Evolutionary conservation across 2,329 filamentous ascomycete species (phyloP), one percentile per base, ranked within the genome.

Genomic region (Claviceps africana): DNA sequence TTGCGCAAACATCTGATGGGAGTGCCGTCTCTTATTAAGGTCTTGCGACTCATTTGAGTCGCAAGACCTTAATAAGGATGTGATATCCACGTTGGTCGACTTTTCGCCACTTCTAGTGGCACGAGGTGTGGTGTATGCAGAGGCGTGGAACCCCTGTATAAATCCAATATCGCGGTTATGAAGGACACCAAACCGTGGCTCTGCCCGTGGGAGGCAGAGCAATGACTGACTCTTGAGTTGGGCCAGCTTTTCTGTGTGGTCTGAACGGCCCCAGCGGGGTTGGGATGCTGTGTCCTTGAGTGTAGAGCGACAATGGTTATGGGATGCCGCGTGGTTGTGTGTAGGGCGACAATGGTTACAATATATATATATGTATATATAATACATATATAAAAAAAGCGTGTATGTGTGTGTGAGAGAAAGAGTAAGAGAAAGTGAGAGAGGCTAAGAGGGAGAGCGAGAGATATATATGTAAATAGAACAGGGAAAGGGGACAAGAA

Each of bases 61-160:
- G 66, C 81, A 73, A 66, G 77, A 78, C 77, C 90, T 87, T 70
- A 95, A 79, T 60, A 95, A 80, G 60, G 85, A 83, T 71, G 86
- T 82, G 85, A 95, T 94, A 90, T 95, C 89, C 89, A 95, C 84
- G 79, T 77, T 90, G 81, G 75, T 80, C 78, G 76, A 76, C 65
- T 57, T 53, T 51, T 55, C 55, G 54, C 59, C 59, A 53, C 59
- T 58, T 57, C 55, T 59, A 55, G 57, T 57, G 56, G 55, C 54
- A 55, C 60, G 54, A 52, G 59, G 56, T 54, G 58, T 56, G 62
- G 61, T 59, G 51, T n/a, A n/a, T n/a, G 57, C 59, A 61, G 63
- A 59, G 50, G 61, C 59, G 50, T 61, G 59, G 50, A 61, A 52
- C 57, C 59, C 63, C 53, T 60, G 59, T 52, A 60, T 57, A 51